Evolutionary conservation across 225 moss, liverwort and hornwort species (phyloP), one percentile per base, ranked within the genome.

Genomic region (Straminergon stramineum): DNA sequence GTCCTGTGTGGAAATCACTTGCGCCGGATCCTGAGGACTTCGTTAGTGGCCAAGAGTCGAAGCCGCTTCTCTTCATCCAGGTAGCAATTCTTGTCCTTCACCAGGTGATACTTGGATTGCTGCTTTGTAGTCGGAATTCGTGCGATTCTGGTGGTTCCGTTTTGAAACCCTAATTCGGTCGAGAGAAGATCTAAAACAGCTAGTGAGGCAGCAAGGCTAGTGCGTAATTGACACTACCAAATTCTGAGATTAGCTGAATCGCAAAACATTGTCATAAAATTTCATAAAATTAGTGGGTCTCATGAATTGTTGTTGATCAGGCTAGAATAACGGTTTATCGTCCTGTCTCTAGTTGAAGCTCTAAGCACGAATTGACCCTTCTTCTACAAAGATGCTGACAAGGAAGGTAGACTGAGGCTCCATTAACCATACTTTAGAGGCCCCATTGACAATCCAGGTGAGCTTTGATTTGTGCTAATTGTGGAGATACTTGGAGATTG

Each of bases 61-160:
- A 88, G 61, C 90, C 93, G 61, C 85, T 91, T 58, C 88, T 91
- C 74, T 51, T 80, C 56, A 75, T 65, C 73, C 91, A 92, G 92
- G 92, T 92, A 62, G 15, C 67, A 73, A 20, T 80, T 62, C n/a
- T 76, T 37, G 23, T 51, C 37, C 39, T 71, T 79, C 51, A 45
- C 17, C 31, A 30, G 21, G 39, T 62, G 23, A 62, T 83, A 53
- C 53, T 75, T 76, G 43, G 65, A 64, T 65, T 75, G 39, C 74
- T 83, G 39, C 52, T 62, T 67, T 58, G 57, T 43, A 64, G 56
- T 73, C 16, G 48, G 21, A 76, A 52, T 65, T 84, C 58, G 18
- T 91, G 48, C 34, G 78, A 41, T 86, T 65, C 28, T 28, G 51
- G 17, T 63, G 16, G 35, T 63, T 41, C 48, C 58, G 58, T 62